phyloP scores from a whole-genome alignment of 192 early-diverging fungal species.

The Phycomyces nitens region DNA sequence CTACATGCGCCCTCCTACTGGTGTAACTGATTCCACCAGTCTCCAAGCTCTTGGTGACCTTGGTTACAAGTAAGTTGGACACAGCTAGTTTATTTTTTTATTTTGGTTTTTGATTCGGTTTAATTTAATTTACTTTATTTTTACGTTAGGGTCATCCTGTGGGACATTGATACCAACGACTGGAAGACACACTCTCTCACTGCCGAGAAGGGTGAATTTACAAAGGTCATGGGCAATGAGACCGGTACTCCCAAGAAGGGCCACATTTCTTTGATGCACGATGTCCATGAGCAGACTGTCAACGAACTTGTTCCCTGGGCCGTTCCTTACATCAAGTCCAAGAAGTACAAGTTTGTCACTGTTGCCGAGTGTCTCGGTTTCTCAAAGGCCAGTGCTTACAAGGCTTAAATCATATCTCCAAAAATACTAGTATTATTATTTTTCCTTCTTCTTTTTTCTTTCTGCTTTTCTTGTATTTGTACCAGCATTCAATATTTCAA shows the following conservation, averaged over 20 bases:
- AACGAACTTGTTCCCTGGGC: conserved; percentile 40
- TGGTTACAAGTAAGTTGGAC: conserved; percentile 34
- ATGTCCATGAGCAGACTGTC: conserved; percentile 31
- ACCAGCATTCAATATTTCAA: background rate
- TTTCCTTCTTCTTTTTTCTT: background rate
- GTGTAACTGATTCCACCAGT: conserved; percentile 26
- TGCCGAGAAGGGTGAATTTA: conserved; percentile 12
- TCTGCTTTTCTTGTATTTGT: conserved; percentile 1
- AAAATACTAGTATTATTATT: conserved; percentile 9
- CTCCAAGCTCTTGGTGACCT: conserved; percentile 27
- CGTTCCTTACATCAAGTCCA: conserved; percentile 31
- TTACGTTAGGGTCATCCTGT: conserved; percentile 30
- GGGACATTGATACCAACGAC: conserved; percentile 44
- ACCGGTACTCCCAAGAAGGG: background rate
- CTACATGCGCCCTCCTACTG: conserved; percentile 53
- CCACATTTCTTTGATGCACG: conserved; percentile 16
- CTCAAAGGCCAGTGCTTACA: conserved; percentile 12
- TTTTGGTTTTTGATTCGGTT: no score
- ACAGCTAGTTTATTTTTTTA: background rate
- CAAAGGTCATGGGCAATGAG: conserved; percentile 17
- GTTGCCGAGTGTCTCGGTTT: conserved; percentile 44
- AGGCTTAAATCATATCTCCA: conserved; percentile 3
- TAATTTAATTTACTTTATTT: background rate
- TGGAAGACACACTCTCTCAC: conserved; percentile 24
- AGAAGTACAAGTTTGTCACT: conserved; percentile 43